These are phyloP conservation scores for Corrigiola litoralis DNA, from an alignment of 179 eudicot species.

Conservation along the genomic window DNA sequence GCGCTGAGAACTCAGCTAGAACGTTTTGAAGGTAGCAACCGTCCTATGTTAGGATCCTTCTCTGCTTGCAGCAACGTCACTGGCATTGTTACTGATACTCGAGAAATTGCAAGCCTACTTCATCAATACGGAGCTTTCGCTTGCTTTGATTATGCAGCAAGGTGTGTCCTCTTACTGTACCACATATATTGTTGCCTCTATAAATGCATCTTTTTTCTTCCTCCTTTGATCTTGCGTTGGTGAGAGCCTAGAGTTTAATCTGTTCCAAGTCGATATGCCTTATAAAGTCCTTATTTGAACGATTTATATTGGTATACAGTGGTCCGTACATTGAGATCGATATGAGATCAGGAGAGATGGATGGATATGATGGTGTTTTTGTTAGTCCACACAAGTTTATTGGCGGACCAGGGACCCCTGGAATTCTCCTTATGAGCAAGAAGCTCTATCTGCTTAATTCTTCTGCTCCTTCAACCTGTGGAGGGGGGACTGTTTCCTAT, in stretches of 20 bases:
- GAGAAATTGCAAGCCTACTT: slow-evolving; percentile 51
- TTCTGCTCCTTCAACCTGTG: slow-evolving; percentile 74
- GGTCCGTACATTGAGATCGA: slow-evolving; percentile 72
- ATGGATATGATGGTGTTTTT: slow-evolving; percentile 80
- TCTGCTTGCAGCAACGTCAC: slow-evolving; percentile 93
- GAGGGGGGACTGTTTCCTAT: slow-evolving; percentile 79
- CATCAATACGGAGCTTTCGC: slow-evolving; percentile 76
- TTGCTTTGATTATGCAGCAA: slow-evolving; percentile 90
- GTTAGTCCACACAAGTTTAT: slow-evolving; percentile 79
- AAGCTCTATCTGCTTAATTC: slow-evolving; percentile 52
- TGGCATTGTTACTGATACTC: slow-evolving; percentile 57
- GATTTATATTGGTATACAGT: slow-evolving; percentile 25
- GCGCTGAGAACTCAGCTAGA: slow-evolving; percentile 35
- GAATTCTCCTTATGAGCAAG: slow-evolving; percentile 65
- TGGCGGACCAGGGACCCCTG: slow-evolving; percentile 86
- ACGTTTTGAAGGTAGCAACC: slow-evolving; percentile 29
- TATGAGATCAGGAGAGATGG: slow-evolving; percentile 68
- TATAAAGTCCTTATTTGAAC: no score
- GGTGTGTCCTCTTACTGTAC: slow-evolving; percentile 39
- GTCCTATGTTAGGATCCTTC: slow-evolving; percentile 82
- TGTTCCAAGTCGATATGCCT: no score
- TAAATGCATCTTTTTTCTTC: no score
- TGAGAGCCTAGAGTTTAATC: no score
- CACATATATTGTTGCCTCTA: no score
- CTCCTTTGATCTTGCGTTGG: no score